Percentiles rank a stretch among this genome's conserved stretches.
Evolutionary conservation across 371 early-diverging fungal genomes (phyloP).

Genomic region (Basidiobolus meristosporus): DNA sequence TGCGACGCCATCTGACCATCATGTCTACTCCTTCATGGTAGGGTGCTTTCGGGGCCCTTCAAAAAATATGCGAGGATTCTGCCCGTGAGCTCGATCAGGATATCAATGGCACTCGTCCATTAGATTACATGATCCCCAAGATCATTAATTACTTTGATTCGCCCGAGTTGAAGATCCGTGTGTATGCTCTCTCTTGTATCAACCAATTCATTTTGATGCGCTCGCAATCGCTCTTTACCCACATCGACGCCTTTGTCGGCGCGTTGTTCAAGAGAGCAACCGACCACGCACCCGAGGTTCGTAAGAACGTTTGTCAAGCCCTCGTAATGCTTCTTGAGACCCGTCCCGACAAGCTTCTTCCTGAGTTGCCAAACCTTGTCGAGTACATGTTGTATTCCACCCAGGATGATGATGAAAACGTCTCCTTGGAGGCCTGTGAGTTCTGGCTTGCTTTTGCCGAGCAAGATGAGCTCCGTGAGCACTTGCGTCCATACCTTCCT

Average conservation of each 20-base stretch:
- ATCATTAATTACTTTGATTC: conserved; percentile 62
- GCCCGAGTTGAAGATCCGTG: conserved; percentile 46
- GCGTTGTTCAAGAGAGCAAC: conserved; percentile 64
- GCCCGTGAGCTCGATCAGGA: conserved; percentile 51
- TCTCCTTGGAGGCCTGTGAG: conserved; percentile 91
- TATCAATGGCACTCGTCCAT: conserved; percentile 45
- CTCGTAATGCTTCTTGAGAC: conserved; percentile 73
- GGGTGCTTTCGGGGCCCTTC: conserved; percentile 69
- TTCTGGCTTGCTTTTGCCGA: conserved; percentile 94
- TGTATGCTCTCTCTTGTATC: conserved; percentile 51
- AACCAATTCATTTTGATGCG: conserved; percentile 62
- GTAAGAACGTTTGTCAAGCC: conserved; percentile 82
- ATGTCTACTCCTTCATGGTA: conserved; percentile 5
- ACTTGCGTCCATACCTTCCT: conserved; percentile 57
- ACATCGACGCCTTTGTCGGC: conserved; percentile 49
- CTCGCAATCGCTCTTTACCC: conserved; percentile 43
- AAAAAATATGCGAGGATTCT: conserved; percentile 87
- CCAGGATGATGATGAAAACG: conserved; percentile 50
- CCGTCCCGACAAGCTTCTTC: conserved; percentile 55
- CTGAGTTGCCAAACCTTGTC: conserved; percentile 65
- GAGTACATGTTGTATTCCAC: conserved; percentile 89
- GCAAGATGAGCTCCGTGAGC: conserved; percentile 55
- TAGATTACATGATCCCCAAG: conserved; percentile 69
- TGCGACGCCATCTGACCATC: not conserved
- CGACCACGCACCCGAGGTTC: conserved; percentile 59